Evolutionary conservation across 768 basidiomycete genomes (phyloP).

Genomic region (Stropharia rugosoannulata): DNA sequence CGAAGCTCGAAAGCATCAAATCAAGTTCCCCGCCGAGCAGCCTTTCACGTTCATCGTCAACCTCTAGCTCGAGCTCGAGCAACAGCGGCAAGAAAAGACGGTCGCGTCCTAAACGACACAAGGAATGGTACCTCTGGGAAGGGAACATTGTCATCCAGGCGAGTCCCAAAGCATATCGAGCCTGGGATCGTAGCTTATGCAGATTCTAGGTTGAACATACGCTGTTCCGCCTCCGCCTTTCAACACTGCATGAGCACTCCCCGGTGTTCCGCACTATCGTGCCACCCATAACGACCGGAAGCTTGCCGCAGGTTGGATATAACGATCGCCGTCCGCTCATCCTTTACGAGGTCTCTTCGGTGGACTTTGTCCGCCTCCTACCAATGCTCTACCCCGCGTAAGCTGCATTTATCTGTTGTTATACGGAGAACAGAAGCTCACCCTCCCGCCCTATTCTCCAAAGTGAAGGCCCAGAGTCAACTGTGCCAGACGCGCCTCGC

Average conservation of each 20-base stretch:
- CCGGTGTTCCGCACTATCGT: slow-evolving; percentile 27
- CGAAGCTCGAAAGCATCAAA: not conserved
- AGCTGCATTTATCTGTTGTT: slow-evolving; percentile 7
- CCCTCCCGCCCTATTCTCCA: not conserved
- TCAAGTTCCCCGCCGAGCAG: not conserved
- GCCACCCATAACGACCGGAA: slow-evolving; percentile 29
- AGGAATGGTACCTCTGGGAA: slow-evolving; percentile 26
- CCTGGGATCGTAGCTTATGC: not conserved
- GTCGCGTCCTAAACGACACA: slow-evolving; percentile 16
- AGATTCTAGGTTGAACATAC: slow-evolving; percentile 47
- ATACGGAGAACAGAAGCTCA: too few relatives aligned
- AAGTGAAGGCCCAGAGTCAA: slow-evolving; percentile 1
- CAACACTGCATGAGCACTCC: slow-evolving; percentile 39
- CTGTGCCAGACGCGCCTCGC: slow-evolving; percentile 14
- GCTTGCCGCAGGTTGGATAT: slow-evolving; percentile 20
- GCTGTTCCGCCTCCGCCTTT: slow-evolving; percentile 49
- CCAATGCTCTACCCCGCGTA: slow-evolving; percentile 57
- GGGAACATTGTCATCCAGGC: slow-evolving; percentile 33
- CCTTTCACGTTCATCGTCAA: not conserved
- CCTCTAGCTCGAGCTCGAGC: not conserved
- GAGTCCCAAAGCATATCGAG: not conserved
- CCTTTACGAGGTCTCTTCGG: slow-evolving; percentile 42
- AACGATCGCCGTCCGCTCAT: slow-evolving; percentile 35
- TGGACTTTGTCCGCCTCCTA: slow-evolving; percentile 52
- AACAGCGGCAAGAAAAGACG: not conserved